Base-by-base conservation (phyloP, 1,139 yeast species). In the Arxiozyma bovina region DNA sequence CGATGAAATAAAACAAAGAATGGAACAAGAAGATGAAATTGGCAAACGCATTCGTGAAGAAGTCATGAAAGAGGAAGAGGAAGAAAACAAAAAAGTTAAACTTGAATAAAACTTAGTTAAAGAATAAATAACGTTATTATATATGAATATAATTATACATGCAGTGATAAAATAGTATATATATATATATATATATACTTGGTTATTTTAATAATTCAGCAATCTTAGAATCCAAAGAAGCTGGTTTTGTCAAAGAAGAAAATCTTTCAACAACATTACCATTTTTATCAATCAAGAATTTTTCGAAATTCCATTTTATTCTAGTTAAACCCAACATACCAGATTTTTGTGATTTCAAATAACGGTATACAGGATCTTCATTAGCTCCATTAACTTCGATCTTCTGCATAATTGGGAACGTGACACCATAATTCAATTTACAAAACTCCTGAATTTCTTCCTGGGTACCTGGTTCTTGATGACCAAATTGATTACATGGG, bases 291-390 rank as follows among this genome's bases (percentile, higher is more conserved):
- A 93, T 70, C 53, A 93, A 65, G 73, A 93, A 93, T 75, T 93
- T 93, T 71, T 91, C 98, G 69, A 91, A 93, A 74, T 93, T 93
- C 99, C 98, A 93, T 70, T 87, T 83, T 63, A 91, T 79, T 38
- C 96, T 93, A 57, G 76, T 77, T 70, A 89, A 83, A 18, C 96
- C 96, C 50, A 90, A 70, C 17, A 79, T 62, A 22, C 94, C 95
- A 11, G 82, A 60, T 57, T 76, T 76, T 53, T 70, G 67, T 27
- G 56, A 54, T 76, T 93, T 93, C 70, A 93, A 79, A 75, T 68
- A 91, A 63, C 79, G 75, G 74, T 82, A 93, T 45, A 93, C 91
- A 25, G 94, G 89, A 67, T 87, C 93, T 42, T 88, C 83, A 45
- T 82, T 73, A 62, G 77, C 73, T 52, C 99, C 99, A 69, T 93